Evolutionary conservation across 768 basidiomycete species (phyloP).

Genomic region (Phylloporus sp.): DNA sequence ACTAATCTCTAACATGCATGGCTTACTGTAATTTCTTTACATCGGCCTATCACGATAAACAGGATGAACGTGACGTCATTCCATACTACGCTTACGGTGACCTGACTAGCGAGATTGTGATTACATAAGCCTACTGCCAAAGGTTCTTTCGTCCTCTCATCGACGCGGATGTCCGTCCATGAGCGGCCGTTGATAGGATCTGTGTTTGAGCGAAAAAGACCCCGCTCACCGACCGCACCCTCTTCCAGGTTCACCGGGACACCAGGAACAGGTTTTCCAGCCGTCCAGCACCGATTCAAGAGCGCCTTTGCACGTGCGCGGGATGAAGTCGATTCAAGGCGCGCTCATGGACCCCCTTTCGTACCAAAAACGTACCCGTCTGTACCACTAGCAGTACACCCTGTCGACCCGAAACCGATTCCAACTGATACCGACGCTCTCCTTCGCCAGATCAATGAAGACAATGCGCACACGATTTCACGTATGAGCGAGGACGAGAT

Average conservation of each 20-base stretch:
- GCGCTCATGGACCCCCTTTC: slow-evolving; percentile 18
- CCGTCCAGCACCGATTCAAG: slow-evolving; percentile 56
- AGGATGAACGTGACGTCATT: no score
- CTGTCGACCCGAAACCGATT: slow-evolving; percentile 11
- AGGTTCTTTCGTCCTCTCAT: background rate
- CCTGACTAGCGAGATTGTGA: no score
- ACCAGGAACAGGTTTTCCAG: slow-evolving; percentile 52
- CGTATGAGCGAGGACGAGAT: slow-evolving; percentile 69
- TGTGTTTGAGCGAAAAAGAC: slow-evolving; percentile 39
- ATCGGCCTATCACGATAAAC: no score
- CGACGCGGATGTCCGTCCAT: slow-evolving; percentile 18
- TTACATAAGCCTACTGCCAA: no score
- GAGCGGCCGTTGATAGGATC: slow-evolving; percentile 38
- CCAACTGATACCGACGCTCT: slow-evolving; percentile 36
- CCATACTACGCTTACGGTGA: no score
- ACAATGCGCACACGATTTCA: slow-evolving; percentile 60
- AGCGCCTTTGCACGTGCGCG: slow-evolving; percentile 55
- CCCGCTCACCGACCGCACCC: slow-evolving; percentile 20
- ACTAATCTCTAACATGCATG: no score
- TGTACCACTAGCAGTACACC: background rate
- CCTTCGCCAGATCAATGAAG: slow-evolving; percentile 54
- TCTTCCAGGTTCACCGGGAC: slow-evolving; percentile 18
- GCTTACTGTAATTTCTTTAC: no score
- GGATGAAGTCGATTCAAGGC: slow-evolving; percentile 29
- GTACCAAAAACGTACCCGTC: background rate